These are phyloP conservation scores for Blastocrithidia nonstop DNA, from an alignment of 208 protist genomes.

Conservation along the genomic window DNA sequence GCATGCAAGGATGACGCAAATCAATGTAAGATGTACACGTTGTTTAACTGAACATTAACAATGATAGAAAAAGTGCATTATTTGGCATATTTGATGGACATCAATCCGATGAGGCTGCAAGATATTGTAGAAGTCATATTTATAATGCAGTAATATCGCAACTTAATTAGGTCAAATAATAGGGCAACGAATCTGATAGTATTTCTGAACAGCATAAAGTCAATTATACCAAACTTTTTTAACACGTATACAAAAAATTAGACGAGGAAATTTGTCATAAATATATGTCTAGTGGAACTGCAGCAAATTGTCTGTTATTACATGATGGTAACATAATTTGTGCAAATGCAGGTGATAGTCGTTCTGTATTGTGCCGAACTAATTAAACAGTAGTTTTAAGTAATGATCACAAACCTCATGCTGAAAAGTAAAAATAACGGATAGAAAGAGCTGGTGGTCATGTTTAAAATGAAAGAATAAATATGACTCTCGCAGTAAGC, in stretches of 20 bases:
- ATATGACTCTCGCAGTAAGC: constrained; percentile 86
- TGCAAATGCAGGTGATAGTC: constrained; percentile 86
- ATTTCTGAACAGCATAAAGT: constrained; percentile 5
- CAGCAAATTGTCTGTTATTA: constrained; percentile 72
- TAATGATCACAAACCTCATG: constrained; percentile 80
- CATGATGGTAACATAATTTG: constrained; percentile 40
- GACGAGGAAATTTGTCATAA: constrained; percentile 54
- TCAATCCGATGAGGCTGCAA: constrained; percentile 62
- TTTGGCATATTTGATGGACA: constrained; percentile 87
- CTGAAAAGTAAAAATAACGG: constrained; percentile 44
- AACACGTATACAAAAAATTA: constrained; percentile 44
- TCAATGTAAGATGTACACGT: constrained; percentile 87
- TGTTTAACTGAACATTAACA: constrained; percentile 60
- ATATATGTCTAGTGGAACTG: constrained; percentile 59
- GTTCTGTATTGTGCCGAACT: constrained; percentile 69
- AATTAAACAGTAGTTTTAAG: constrained; percentile 60
- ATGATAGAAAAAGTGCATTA: constrained; percentile 52
- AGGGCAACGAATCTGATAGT: constrained; percentile 7
- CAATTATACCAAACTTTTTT: constrained; percentile 26
- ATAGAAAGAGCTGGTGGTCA: constrained; percentile 77
- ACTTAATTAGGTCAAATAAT: constrained; percentile 15
- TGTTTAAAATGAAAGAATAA: constrained; percentile 78
- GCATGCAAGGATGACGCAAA: constrained; percentile 86
- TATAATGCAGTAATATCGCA: constrained; percentile 57
- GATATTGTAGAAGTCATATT: constrained; percentile 62